Evolutionary conservation across 2,329 filamentous ascomycete genomes (phyloP).

Genomic region (Verticillium isaacii): DNA sequence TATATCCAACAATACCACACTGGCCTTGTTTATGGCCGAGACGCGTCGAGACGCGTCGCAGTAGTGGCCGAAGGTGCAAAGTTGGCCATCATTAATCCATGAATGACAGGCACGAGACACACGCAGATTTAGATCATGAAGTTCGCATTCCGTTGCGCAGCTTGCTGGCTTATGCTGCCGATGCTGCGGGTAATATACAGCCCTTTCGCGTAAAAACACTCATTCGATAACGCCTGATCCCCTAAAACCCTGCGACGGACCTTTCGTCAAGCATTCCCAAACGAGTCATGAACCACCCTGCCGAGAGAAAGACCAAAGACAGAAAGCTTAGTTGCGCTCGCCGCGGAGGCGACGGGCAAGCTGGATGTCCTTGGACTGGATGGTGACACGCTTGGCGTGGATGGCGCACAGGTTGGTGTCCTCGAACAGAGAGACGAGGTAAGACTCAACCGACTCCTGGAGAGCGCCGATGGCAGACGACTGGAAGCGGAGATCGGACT

Average conservation of each 20-base stretch:
- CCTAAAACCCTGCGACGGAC: conserved; percentile 23
- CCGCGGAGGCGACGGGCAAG: conserved; percentile 92
- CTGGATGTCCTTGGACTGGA: conserved; percentile 97
- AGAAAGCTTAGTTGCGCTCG: conserved; percentile 69
- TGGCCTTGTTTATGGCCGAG: too few relatives aligned
- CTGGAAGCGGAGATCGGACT: conserved; percentile 95
- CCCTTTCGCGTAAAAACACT: conserved; percentile 34
- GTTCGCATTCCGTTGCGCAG: conserved; percentile 15
- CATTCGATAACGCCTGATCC: conserved; percentile 41
- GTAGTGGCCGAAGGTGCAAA: too few relatives aligned
- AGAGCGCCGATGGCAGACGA: conserved; percentile 95
- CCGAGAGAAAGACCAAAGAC: conserved; percentile 17
- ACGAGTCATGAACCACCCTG: conserved; percentile 36
- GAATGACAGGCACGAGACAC: too few relatives aligned
- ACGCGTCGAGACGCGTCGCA: too few relatives aligned
- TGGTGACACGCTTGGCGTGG: conserved; percentile 98
- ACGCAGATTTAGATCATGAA: background rate
- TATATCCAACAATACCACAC: too few relatives aligned
- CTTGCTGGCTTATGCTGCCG: conserved; percentile 17
- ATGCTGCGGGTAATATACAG: conserved; percentile 36
- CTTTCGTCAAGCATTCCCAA: conserved; percentile 34
- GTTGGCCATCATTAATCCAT: too few relatives aligned
- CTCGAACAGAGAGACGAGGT: conserved; percentile 96
- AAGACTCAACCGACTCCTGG: conserved; percentile 98
- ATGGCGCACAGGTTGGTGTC: conserved; percentile 98